A percentile compares a stretch with the other conserved stretches of the same genome.
Conservation (phyloP, 1,284 basidiomycete species). For the Melampsora larici-populina region DNA sequence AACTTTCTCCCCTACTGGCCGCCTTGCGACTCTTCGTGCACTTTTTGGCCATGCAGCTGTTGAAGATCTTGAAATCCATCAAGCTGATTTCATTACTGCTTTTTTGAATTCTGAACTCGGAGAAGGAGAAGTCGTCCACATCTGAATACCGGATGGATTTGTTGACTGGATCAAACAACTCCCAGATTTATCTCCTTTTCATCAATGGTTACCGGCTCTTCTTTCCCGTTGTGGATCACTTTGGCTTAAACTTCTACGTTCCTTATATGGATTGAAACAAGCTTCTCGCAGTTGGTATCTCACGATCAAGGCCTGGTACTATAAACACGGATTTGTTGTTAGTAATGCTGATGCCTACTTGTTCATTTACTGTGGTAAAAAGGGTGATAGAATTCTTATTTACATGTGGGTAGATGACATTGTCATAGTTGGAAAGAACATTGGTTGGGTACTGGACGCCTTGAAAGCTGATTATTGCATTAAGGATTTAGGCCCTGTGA, state of each 20-base stretch:
- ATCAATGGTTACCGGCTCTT: no score
- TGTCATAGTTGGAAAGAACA: conserved; percentile 18
- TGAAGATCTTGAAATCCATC: not conserved
- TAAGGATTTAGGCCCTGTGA: conserved; percentile 14
- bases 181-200: no score
- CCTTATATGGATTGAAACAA: conserved; percentile 44
- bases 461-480: conserved; percentile 8
- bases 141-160: conserved; percentile 7
- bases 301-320: conserved; percentile 13
- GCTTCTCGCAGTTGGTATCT: conserved; percentile 26
- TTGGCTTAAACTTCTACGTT: conserved; percentile 14
- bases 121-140: conserved; percentile 20
- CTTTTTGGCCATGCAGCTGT: conserved; percentile 3
- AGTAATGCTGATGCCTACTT: conserved; percentile 23
- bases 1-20: conserved; percentile 34
- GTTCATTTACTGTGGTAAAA: conserved; percentile 10
- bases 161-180: conserved; percentile 13
- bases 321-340: not conserved
- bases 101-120: conserved; percentile 16
- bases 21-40: conserved; percentile 11
- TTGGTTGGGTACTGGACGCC: not conserved
- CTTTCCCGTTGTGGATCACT: not conserved
- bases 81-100: conserved; percentile 37
- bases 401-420: no score
- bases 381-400: not conserved